These are phyloP conservation scores for Lophium mytilinum DNA, from an alignment of 495 filamentous ascomycete species.

Conservation along the genomic window DNA sequence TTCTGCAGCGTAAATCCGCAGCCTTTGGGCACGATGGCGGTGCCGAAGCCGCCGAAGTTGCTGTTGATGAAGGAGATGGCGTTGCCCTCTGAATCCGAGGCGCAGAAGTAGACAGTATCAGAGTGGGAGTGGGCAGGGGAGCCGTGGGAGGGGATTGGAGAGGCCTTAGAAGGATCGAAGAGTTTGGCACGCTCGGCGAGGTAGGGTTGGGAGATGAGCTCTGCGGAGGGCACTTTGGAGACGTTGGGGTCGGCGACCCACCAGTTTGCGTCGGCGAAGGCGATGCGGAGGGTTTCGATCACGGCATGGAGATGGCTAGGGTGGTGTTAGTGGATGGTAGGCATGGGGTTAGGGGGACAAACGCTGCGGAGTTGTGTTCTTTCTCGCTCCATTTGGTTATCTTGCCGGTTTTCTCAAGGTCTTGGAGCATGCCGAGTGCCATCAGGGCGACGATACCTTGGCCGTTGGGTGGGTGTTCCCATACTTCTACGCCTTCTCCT, in stretches of 20 bases:
- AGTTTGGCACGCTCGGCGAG: constrained; percentile 60
- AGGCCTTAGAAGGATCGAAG: constrained; percentile 53
- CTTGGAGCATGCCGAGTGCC: constrained; percentile 82
- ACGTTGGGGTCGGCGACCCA: constrained; percentile 79
- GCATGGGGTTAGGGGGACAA: background rate
- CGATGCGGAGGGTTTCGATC: constrained; percentile 83
- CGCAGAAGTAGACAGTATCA: constrained; percentile 93
- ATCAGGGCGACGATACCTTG: constrained; percentile 94
- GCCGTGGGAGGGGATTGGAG: constrained; percentile 54
- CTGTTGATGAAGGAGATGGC: constrained; percentile 95
- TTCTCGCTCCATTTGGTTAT: constrained; percentile 58
- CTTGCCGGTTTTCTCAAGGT: constrained; percentile 62
- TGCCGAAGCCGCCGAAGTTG: constrained; percentile 88
- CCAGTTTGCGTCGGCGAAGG: constrained; percentile 86
- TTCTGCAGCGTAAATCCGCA: constrained; percentile 94
- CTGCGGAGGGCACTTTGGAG: constrained; percentile 53
- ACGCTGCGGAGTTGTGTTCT: constrained; percentile 63
- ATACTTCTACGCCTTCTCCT: constrained; percentile 65
- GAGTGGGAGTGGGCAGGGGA: constrained; percentile 57
- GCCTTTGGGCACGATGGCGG: constrained; percentile 68
- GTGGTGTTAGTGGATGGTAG: background rate
- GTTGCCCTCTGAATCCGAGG: constrained; percentile 73
- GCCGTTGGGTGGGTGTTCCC: constrained; percentile 98
- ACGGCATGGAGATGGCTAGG: constrained; percentile 74
- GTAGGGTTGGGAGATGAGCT: constrained; percentile 53